These are phyloP conservation scores for Rubia yunnanensis DNA, from an alignment of 257 asterid genomes.

Conservation along the genomic window DNA sequence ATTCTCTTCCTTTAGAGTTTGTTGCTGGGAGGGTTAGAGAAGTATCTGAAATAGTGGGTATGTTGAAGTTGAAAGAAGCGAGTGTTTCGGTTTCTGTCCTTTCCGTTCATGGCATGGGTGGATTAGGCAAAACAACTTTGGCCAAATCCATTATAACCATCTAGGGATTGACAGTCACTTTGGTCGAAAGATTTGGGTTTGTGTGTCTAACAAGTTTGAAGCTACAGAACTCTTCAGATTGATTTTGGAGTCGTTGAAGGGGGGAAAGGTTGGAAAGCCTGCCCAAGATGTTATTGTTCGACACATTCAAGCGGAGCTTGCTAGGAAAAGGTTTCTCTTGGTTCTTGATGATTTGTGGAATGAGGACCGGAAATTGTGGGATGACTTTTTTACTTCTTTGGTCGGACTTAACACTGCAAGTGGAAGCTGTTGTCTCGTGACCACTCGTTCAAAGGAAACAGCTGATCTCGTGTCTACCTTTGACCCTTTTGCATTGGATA, in stretches of 20 bases:
- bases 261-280: not conserved
- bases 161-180: not conserved
- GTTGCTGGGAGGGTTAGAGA: constrained; percentile 6
- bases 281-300: not conserved
- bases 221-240: constrained; percentile 2
- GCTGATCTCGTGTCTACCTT: not conserved
- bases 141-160: constrained; percentile 14
- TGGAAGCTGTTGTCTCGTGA: constrained; percentile 7
- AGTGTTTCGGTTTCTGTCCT: not conserved
- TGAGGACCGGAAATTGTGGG: not conserved
- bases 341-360: constrained; percentile 18
- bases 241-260: not conserved
- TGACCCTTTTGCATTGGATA: not conserved
- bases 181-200: constrained; percentile 16
- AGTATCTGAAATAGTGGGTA: not conserved
- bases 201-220: constrained; percentile 17
- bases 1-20: no score
- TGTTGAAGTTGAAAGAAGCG: not conserved
- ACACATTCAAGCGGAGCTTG: not conserved
- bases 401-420: constrained; percentile 3
- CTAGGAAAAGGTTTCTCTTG: no score
- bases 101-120: constrained; percentile 15
- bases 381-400: constrained; percentile 4
- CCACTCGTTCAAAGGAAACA: not conserved
- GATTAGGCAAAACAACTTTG: constrained; percentile 19